These are phyloP conservation scores for peach (Prunus persica) DNA, from an alignment of 306 rosid species.

Conservation along the genomic window Prunus_persica_NCBIv2 NC_034012.1:4241001-4241500, in stretches of 20 bases:
- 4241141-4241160: conserved; percentile 22
- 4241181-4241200: conserved; percentile 24
- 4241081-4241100: conserved; percentile 3
- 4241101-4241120: conserved; percentile 8
- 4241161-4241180: conserved; percentile 35
- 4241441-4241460: conserved; percentile 71
- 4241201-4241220: conserved; percentile 37
- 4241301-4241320: conserved; percentile 71
- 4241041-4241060: conserved; percentile 13
- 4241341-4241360: conserved; percentile 71
- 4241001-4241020: conserved; percentile 1
- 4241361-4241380: conserved; percentile 48
- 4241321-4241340: conserved; percentile 60
- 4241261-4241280: conserved; percentile 67
- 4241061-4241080: conserved; percentile 17
- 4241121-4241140: conserved; percentile 26
- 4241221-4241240: conserved; percentile 71
- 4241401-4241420: conserved; percentile 52
- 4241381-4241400: conserved; percentile 31
- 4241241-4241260: conserved; percentile 63
- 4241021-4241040: conserved; percentile 14
- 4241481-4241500: conserved; percentile 62
- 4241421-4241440: conserved; percentile 58
- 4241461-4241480: conserved; percentile 65
- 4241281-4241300: conserved; percentile 67